Base-by-base conservation (phyloP, 1,284 basidiomycete genomes). In the Sporisorium reilianum region DNA sequence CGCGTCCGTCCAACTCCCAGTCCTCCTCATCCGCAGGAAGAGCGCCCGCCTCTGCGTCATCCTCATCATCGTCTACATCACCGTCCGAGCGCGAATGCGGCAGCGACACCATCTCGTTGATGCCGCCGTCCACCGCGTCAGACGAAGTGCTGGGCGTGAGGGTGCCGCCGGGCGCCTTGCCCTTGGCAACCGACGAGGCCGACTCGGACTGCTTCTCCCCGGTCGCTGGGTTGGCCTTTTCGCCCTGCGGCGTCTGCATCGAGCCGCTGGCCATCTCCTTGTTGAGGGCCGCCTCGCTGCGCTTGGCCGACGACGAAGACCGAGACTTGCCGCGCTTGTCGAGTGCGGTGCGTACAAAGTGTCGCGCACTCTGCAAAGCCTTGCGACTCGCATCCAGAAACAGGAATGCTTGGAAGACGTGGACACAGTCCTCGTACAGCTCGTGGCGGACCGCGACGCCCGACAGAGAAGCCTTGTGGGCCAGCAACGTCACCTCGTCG, bases 391-490 rank as follows among this genome's bases (percentile, higher is more conserved):
- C 83, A 28, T 84, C 83, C 26, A 84, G 66, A 71, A 84, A 84
- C 23, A 84, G 58, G 64, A 84, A 84, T 0, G 82, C 82, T 46
- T 84, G 83, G 66, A 84, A 84, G 30, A 84, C 83, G 60, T 84
- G 85, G 23, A 85, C 93, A 61, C 91, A 92, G 85, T 98, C 95
- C 78, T 96, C 92, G 83, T 95, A 98, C 42, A 95, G 87, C 85
- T 99, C 95, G 83, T 97, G 93, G 62, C 91, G 90, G 30, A 97
- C 93, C 52, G 92, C 87, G 26, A 97, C 94, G 8, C 95, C 95
- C 0, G 93, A 91, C 22, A 93, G 85, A 2, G 91, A 90, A 14
- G 95, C 95, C 85, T 99, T 99, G 87, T 97, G 93, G 1, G 95
- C 94, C 20, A 98, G 86, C n/a, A 98, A 87, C 6, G 92, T 92